These are phyloP conservation scores for Ganoderma meredithae DNA, from an alignment of 1,284 basidiomycete genomes.

Conservation along the genomic window DNA sequence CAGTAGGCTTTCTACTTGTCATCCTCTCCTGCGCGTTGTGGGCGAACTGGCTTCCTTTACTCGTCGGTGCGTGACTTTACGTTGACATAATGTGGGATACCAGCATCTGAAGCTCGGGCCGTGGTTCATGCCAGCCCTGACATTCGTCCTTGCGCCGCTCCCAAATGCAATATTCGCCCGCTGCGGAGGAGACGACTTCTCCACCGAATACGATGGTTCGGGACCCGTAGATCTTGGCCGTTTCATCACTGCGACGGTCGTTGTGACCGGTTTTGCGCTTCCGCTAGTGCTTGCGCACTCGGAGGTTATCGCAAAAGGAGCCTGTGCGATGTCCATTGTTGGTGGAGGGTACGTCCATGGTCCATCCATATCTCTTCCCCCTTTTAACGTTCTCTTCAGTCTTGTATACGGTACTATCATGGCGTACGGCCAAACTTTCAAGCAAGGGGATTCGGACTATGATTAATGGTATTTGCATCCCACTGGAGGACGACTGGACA, in stretches of 20 bases:
- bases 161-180: conserved; percentile 93
- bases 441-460: conserved; percentile 77
- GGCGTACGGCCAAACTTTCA: conserved; percentile 87
- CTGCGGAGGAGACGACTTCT: conserved; percentile 88
- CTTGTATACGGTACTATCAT: conserved; percentile 96
- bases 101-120: neutral
- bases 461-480: conserved; percentile 50
- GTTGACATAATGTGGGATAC: neutral
- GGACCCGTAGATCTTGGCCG: conserved; percentile 84
- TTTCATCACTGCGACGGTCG: conserved; percentile 91
- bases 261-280: conserved; percentile 93
- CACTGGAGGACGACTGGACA: conserved; percentile 27
- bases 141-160: conserved; percentile 94
- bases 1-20: conserved; percentile 95
- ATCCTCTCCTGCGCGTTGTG: conserved; percentile 98
- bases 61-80: conserved; percentile 84
- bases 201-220: conserved; percentile 63
- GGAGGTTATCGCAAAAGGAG: conserved; percentile 84
- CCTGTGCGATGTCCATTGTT: conserved; percentile 93
- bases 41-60: conserved; percentile 95
- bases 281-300: conserved; percentile 95
- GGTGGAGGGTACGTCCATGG: conserved; percentile 79
- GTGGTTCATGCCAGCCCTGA: conserved; percentile 70
- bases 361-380: neutral
- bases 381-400: conserved; percentile 45